Evolutionary conservation across 1,284 basidiomycete genomes (phyloP), one percentile per base, ranked within the genome.

Genomic region (Xanthoconium separans): DNA sequence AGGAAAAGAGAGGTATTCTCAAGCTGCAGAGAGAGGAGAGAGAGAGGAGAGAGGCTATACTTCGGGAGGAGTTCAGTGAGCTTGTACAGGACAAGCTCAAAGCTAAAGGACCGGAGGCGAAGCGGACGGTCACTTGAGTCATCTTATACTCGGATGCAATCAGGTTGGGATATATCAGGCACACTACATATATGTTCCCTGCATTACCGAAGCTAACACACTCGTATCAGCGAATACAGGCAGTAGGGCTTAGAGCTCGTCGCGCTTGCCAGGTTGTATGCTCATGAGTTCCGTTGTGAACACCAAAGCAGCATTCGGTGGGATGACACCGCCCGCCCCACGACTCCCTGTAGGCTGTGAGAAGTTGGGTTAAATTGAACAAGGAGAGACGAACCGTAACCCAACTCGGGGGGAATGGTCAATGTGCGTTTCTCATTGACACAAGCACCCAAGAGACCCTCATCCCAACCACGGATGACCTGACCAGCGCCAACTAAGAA

Each of bases 1-100:
- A 98, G 75, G 96, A 99, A 78, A 97, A 98, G 78, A 77, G 95
- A 42, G 91, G 92, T 24, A 93, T 98, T 54, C 70, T 98, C 65
- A 95, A 95, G 73, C 69, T 96, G 72, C 93, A 97, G 74, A 90
- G 82, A 68, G 95, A 98, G 73, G 95, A 98, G 75, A 84, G 90
- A 72, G 84, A 89, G 66, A 84, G 94, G 73, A 85, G 93, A 70
- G 96, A 99, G 71, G 73, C 85, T 22, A 87, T 92, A 56, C 69
- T 92, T 56, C 73, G 84, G 55, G 85, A 91, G 64, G 91, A 92
- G 71, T 92, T 94, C 71, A 86, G 81, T 59, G 85, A 88, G 72
- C 78, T 93, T 53, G 87, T 93, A 27, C 76, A 78, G 30, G 91
- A 93, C 54, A 85, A 82, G 62, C 70, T 93, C 59, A 89, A 87